Percentiles rank a stretch among this genome's conserved stretches.
These are phyloP conservation scores for Cerrena zonata DNA, from an alignment of 1,284 basidiomycete species.

Conservation along the genomic window DNA sequence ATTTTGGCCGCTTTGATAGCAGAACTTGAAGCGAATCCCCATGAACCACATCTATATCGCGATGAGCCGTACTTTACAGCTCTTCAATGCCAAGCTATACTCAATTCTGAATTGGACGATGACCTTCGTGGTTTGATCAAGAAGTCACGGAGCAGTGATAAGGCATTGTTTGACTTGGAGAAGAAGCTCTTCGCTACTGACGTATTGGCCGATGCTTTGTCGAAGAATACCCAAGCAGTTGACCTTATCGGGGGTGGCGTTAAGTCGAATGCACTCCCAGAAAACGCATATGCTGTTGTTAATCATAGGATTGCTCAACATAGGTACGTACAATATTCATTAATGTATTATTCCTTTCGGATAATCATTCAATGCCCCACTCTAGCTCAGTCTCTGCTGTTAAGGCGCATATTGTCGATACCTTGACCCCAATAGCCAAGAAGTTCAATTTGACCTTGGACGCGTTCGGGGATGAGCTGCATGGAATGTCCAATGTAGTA, in stretches of 20 bases:
- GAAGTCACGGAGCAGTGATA: slow-evolving; percentile 20
- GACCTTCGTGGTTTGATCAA: slow-evolving; percentile 12
- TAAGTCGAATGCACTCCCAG: slow-evolving; percentile 54
- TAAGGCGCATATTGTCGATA: slow-evolving; percentile 33
- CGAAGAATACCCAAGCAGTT: slow-evolving; percentile 66
- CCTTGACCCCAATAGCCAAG: slow-evolving; percentile 38
- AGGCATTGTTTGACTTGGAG: slow-evolving; percentile 35
- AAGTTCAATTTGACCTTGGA: slow-evolving; percentile 48
- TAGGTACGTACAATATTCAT: slow-evolving; percentile 28
- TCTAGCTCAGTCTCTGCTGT: slow-evolving; percentile 40
- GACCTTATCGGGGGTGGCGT: slow-evolving; percentile 66
- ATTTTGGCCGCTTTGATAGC: slow-evolving; percentile 45
- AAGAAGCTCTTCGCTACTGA: slow-evolving; percentile 26
- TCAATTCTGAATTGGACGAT: slow-evolving; percentile 18
- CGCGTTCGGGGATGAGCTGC: slow-evolving; percentile 38
- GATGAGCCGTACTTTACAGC: slow-evolving; percentile 17
- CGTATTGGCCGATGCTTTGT: slow-evolving; percentile 27
- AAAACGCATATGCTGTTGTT: slow-evolving; percentile 45
- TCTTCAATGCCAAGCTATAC: slow-evolving; percentile 22
- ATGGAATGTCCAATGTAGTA: slow-evolving; percentile 11
- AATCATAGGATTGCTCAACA: slow-evolving; percentile 48
- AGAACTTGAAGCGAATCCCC: slow-evolving; percentile 42
- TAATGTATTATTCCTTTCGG: background rate
- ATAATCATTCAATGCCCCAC: slow-evolving; percentile 9
- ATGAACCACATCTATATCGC: slow-evolving; percentile 30